phyloP scores from a whole-genome alignment of 805 yeast genomes.

The Schizosaccharomyces lindneri region DNA sequence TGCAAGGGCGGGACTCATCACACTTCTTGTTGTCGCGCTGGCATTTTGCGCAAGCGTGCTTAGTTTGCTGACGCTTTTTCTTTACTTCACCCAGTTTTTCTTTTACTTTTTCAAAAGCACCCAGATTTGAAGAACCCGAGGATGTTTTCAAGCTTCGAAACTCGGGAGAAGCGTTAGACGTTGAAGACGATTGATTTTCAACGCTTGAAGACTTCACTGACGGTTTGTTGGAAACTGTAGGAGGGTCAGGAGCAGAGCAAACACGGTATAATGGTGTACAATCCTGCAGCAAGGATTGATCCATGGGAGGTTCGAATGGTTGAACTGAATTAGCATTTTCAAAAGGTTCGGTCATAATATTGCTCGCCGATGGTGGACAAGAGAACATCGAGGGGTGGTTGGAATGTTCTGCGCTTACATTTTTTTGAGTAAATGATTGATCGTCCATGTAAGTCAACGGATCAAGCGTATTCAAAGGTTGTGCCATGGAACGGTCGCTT shows the following conservation, averaged over 20 bases:
- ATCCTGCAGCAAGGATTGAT: not conserved
- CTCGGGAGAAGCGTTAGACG: not conserved
- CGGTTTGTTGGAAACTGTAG: not conserved
- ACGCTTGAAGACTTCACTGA: not conserved
- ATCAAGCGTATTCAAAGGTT: no score
- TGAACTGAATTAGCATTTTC: no score
- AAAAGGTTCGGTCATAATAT: no score
- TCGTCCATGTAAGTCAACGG: no score
- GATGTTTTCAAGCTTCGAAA: not conserved
- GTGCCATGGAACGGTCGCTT: no score
- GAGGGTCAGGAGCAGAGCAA: not conserved
- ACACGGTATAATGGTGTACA: not conserved
- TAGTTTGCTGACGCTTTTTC: not conserved
- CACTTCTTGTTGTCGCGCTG: not conserved
- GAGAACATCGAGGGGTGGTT: no score
- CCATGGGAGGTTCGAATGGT: no score
- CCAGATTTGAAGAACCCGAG: not conserved
- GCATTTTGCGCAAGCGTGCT: not conserved
- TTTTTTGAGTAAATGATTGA: no score
- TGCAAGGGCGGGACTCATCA: not conserved
- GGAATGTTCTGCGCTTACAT: no score
- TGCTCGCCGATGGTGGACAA: no score
- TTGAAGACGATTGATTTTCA: not conserved
- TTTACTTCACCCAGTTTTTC: not conserved
- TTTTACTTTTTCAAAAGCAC: no score